Conservation (phyloP, 176 grass and related monocot genomes). For the Phyllostachys edulis region DNA sequence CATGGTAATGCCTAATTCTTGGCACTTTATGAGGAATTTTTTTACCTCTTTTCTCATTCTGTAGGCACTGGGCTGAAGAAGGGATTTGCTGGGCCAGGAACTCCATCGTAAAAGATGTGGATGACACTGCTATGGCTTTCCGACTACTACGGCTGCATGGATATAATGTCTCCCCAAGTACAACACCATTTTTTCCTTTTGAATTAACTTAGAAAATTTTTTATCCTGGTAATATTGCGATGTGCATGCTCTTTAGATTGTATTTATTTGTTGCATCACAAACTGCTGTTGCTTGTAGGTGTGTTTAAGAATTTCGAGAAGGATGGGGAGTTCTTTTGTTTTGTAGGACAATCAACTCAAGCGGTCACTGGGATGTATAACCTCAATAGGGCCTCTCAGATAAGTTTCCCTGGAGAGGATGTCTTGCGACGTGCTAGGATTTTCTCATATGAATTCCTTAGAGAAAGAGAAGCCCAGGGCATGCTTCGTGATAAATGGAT, state of each 20-base stretch:
- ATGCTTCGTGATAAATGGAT: conserved; percentile 68
- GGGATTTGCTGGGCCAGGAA: conserved; percentile 93
- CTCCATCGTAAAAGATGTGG: conserved; percentile 65
- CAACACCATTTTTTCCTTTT: neutral
- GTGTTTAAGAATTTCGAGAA: conserved; percentile 88
- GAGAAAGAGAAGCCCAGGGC: conserved; percentile 40
- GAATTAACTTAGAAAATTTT: neutral
- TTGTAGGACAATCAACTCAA: conserved; percentile 83
- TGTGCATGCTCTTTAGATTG: neutral
- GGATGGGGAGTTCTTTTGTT: conserved; percentile 84
- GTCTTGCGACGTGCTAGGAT: conserved; percentile 43
- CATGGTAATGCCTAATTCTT: neutral
- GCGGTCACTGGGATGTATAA: conserved; percentile 97
- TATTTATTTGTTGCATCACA: neutral
- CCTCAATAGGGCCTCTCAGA: conserved; percentile 65
- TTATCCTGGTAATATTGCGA: neutral
- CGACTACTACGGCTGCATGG: conserved; percentile 78
- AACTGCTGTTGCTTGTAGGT: conserved; percentile 32
- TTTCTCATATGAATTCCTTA: conserved; percentile 51
- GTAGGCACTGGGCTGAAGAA: conserved; percentile 72
- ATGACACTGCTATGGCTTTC: conserved; percentile 91
- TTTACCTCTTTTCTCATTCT: neutral
- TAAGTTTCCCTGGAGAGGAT: conserved; percentile 54
- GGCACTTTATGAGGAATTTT: neutral
- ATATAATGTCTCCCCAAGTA: conserved; percentile 74